These are phyloP conservation scores for Amanita polypyramis DNA, from an alignment of 768 basidiomycete genomes.

Conservation along the genomic window DNA sequence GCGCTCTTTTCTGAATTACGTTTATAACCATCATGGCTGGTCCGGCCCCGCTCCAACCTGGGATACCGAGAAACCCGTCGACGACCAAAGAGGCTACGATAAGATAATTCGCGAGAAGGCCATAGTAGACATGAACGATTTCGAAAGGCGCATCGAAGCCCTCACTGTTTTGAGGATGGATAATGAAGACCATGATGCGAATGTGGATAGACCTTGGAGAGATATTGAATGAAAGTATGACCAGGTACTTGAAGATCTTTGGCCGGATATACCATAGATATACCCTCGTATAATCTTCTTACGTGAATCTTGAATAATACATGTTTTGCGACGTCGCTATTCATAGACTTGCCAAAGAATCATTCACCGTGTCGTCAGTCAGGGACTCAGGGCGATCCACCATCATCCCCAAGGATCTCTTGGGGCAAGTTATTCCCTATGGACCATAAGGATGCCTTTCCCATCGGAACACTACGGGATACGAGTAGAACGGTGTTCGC, in stretches of 20 bases:
- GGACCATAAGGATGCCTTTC: too few species aligned
- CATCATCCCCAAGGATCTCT: too few species aligned
- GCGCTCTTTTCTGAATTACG: slow-evolving; percentile 49
- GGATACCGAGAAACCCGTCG: slow-evolving; percentile 31
- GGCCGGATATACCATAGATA: too few species aligned
- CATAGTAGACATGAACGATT: slow-evolving; percentile 31
- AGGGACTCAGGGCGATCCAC: too few species aligned
- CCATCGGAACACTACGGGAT: too few species aligned
- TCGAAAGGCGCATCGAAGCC: slow-evolving; percentile 24
- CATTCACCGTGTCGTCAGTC: too few species aligned
- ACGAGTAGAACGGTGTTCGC: too few species aligned
- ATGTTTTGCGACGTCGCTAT: too few species aligned
- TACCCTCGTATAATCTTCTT: too few species aligned
- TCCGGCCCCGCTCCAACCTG: slow-evolving; percentile 34
- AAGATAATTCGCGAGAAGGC: slow-evolving; percentile 20
- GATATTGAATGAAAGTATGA: slow-evolving; percentile 22
- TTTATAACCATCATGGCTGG: slow-evolving; percentile 46
- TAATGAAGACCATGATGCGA: slow-evolving; percentile 20
- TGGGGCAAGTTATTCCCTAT: too few species aligned
- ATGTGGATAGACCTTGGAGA: slow-evolving; percentile 31
- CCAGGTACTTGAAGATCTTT: background rate
- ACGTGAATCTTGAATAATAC: too few species aligned
- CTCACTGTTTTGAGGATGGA: slow-evolving; percentile 19
- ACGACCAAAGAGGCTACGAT: slow-evolving; percentile 30
- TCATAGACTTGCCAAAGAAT: too few species aligned